Conservation (phyloP, 176 grass and related monocot genomes). For the Poa pratensis region DNA sequence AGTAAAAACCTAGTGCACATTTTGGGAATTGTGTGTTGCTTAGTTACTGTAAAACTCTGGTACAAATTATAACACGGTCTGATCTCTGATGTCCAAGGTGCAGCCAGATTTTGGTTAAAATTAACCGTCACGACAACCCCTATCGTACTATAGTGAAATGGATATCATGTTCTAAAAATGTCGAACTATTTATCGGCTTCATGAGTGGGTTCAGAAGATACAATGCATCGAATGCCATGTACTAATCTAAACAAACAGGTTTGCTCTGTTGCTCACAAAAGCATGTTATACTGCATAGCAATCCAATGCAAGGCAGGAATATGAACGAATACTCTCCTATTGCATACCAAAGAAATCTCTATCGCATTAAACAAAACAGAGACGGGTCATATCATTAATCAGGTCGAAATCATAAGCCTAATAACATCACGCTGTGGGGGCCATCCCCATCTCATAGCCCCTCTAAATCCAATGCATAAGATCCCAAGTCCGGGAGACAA, state of each 20-base stretch:
- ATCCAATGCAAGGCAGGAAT: background rate
- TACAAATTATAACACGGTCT: slow-evolving; percentile 15
- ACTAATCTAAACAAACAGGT: background rate
- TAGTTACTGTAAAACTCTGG: background rate
- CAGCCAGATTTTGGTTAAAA: background rate
- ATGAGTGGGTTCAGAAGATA: slow-evolving; percentile 5
- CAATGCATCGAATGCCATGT: background rate
- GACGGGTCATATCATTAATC: background rate
- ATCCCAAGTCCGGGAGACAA: background rate
- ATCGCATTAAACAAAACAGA: background rate
- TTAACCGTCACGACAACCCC: background rate
- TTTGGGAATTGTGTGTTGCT: background rate
- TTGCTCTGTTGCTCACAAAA: background rate
- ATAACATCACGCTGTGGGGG: background rate
- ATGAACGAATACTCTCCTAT: background rate
- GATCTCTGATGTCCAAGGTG: background rate
- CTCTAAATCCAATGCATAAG: background rate
- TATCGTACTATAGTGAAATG: slow-evolving; percentile 15
- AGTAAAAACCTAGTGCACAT: background rate
- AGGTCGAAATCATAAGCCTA: background rate
- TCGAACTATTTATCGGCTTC: background rate
- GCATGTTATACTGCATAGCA: background rate
- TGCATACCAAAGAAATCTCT: background rate
- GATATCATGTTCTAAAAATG: background rate
- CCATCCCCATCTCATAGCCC: background rate